Percentiles rank a stretch among this genome's conserved stretches.
phyloP scores from a whole-genome alignment of 805 yeast species.

The Kluyveromyces siamensis region DNA sequence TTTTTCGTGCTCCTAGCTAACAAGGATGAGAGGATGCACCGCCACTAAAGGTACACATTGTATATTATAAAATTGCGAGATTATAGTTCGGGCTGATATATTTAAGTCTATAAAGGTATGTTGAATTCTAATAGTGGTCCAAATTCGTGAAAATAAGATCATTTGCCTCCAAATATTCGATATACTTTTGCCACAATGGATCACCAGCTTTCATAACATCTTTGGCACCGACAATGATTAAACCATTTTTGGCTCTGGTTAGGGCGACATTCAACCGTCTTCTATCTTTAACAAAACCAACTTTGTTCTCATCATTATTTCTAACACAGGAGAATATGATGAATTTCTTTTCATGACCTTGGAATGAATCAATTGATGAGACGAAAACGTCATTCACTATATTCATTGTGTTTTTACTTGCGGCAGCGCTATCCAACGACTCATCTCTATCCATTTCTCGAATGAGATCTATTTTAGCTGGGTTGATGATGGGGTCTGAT shows the following conservation, averaged over 20 bases:
- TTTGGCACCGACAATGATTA: conserved; percentile 54
- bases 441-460: conserved; percentile 58
- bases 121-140: conserved; percentile 9
- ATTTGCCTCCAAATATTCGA: conserved; percentile 32
- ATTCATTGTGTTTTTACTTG: conserved; percentile 20
- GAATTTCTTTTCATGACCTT: conserved; percentile 81
- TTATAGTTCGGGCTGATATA: not conserved
- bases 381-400: conserved; percentile 38
- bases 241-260: conserved; percentile 58
- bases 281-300: conserved; percentile 55
- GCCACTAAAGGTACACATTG: no score
- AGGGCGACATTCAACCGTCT: conserved; percentile 65
- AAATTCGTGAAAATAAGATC: conserved; percentile 23
- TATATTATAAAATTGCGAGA: no score
- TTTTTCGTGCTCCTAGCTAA: no score
- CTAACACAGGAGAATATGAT: conserved; percentile 75
- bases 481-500: conserved; percentile 47
- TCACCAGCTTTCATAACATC: conserved; percentile 39
- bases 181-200: conserved; percentile 42
- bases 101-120: not conserved
- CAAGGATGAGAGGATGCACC: no score
- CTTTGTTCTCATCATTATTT: conserved; percentile 41
- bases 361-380: conserved; percentile 79
- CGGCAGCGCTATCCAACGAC: conserved; percentile 32
- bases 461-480: conserved; percentile 37